Percentiles rank a stretch among this genome's conserved stretches.
phyloP scores from a whole-genome alignment of 2,329 filamentous ascomycete species.

The Myriosclerotinia curreyana region DNA sequence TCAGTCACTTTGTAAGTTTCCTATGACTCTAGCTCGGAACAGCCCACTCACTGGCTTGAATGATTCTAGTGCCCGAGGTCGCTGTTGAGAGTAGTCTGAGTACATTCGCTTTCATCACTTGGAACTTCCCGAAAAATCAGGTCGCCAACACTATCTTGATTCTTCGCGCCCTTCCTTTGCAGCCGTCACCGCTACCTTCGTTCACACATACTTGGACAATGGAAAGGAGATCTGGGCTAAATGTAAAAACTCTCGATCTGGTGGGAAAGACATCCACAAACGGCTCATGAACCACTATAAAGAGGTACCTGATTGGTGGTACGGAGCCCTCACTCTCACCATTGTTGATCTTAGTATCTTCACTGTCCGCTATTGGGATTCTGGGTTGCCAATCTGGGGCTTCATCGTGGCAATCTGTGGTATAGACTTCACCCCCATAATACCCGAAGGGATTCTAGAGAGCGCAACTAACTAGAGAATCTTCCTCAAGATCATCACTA shows the following conservation, averaged over 20 bases:
- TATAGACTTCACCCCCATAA: constrained; percentile 33
- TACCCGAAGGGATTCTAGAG: constrained; percentile 42
- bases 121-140: constrained; percentile 48
- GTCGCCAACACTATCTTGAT: constrained; percentile 42
- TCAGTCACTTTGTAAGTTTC: constrained; percentile 10
- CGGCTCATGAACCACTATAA: constrained; percentile 48
- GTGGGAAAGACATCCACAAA: constrained; percentile 46
- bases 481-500: constrained; percentile 66
- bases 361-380: constrained; percentile 7
- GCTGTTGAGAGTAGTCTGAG: constrained; percentile 46
- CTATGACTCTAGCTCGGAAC: neutral
- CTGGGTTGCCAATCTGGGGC: constrained; percentile 47
- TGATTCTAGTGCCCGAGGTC: constrained; percentile 3
- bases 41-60: neutral
- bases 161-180: constrained; percentile 69
- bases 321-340: constrained; percentile 46
- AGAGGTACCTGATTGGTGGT: constrained; percentile 54
- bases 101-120: constrained; percentile 52
- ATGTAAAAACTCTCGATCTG: constrained; percentile 1
- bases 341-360: constrained; percentile 43
- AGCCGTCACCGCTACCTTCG: constrained; percentile 69
- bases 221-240: constrained; percentile 54
- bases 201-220: constrained; percentile 65
- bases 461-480: constrained; percentile 50
- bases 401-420: constrained; percentile 32